phyloP scores from a whole-genome alignment of 202 grass and related monocot species.

The Setaria viridis region DNA sequence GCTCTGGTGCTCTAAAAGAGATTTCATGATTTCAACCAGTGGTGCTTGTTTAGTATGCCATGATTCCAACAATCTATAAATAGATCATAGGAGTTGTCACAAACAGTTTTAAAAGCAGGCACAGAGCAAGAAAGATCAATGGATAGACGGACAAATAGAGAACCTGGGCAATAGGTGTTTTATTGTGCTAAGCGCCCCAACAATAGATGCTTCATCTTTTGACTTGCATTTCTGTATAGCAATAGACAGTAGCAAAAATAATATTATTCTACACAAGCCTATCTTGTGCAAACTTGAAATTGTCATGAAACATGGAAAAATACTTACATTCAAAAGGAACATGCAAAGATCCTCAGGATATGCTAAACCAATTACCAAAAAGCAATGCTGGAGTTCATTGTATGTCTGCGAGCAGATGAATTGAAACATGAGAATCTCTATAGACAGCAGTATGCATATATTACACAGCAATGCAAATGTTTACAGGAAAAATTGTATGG shows the following conservation, averaged over 20 bases:
- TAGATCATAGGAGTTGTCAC: constrained; percentile 7
- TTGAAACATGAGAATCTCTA: constrained; percentile 31
- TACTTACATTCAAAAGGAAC: constrained; percentile 95
- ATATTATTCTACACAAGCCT: constrained; percentile 26
- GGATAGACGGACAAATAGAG: constrained; percentile 13
- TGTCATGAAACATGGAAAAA: background rate
- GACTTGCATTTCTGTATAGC: constrained; percentile 82
- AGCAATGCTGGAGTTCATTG: constrained; percentile 97
- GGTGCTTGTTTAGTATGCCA: constrained; percentile 82
- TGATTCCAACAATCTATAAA: constrained; percentile 87
- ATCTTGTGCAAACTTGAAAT: constrained; percentile 27
- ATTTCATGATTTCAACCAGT: constrained; percentile 90
- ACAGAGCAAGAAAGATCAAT: background rate
- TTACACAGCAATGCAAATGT: constrained; percentile 8
- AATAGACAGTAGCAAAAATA: constrained; percentile 42
- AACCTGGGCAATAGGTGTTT: constrained; percentile 97
- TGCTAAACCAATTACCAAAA: constrained; percentile 91
- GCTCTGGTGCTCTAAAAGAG: constrained; percentile 81
- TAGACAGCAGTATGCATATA: constrained; percentile 6
- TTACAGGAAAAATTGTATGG: background rate
- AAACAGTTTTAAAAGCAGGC: constrained; percentile 20
- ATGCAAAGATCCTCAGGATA: constrained; percentile 93
- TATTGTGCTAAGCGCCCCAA: constrained; percentile 82
- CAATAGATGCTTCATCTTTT: constrained; percentile 91
- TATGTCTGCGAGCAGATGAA: constrained; percentile 71